Percentiles rank a stretch among this genome's conserved stretches.
These are phyloP conservation scores for Haematococcus lacustris DNA, from an alignment of 139 green algal species.

Conservation along the genomic window DNA sequence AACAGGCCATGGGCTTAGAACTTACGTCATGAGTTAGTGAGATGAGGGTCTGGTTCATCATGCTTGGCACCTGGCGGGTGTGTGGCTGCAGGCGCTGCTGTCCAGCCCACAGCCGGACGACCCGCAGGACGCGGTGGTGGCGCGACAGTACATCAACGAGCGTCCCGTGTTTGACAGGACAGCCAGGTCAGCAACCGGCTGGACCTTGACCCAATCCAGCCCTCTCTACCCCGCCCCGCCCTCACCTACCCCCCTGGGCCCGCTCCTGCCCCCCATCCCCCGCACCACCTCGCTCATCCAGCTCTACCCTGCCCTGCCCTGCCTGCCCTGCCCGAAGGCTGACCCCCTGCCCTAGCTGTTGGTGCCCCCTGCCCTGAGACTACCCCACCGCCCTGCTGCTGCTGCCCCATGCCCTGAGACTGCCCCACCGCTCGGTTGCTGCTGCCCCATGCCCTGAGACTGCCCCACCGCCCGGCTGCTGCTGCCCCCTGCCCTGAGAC, in stretches of 20 bases:
- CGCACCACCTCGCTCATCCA: not conserved
- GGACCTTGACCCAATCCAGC: not conserved
- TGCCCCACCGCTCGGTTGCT: too few species aligned
- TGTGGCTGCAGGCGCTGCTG: conserved; percentile 60
- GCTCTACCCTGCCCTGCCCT: not conserved
- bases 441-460: too few species aligned
- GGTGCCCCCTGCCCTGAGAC: not conserved
- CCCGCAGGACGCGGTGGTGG: conserved; percentile 92
- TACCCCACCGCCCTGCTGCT: too few species aligned
- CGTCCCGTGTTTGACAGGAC: conserved; percentile 10
- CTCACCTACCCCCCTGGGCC: not conserved
- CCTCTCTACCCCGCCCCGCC: not conserved
- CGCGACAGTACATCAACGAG: conserved; percentile 77
- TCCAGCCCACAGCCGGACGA: conserved; percentile 88
- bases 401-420: too few species aligned
- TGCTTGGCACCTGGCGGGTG: too few species aligned
- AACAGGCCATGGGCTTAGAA: too few species aligned
- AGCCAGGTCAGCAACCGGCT: not conserved
- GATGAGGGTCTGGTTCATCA: too few species aligned
- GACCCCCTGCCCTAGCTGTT: not conserved
- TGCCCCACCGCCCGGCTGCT: too few species aligned
- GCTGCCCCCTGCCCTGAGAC: too few species aligned
- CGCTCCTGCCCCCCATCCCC: not conserved
- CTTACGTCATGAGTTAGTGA: too few species aligned
- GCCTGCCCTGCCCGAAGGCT: too few species aligned